Base-by-base conservation (phyloP, 441 rosid species). In the Erodium texanum region DNA sequence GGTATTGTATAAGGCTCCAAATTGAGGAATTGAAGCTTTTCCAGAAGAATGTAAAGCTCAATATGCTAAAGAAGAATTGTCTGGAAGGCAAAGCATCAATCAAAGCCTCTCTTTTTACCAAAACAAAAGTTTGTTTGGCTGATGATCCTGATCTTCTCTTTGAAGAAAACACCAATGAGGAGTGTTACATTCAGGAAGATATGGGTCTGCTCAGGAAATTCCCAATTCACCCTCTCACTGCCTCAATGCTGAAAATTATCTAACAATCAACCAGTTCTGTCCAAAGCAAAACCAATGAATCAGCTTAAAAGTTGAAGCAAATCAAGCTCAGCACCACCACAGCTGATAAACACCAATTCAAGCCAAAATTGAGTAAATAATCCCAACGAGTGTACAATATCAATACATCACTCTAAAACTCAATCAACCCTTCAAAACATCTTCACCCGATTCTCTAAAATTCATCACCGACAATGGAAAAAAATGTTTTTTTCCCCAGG, bases 1-100 rank as follows among this genome's bases (percentile, higher is more conserved):
- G 22, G 11, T 64, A 64, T 19, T 16, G 20, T 32, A 70, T 70
- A 70, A 73, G 29, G 64, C 62, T 68, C 81, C 72, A 79, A 77
- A 73, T 66, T 65, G 69, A 66, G 69, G 36, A 41, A 41, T 12
- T 41, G 48, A 41, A 41, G 48, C 48, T 41, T 41, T 77, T 73
- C 73, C 68, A 58, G 61, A 74, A 63, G 75, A 74, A 81, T 80
- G 29, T 27, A 27, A 27, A 27, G 29, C 29, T 27, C 29, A 67
- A 83, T 83, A 67, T 27, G 66, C 41, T 52, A 43, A 75, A 74
- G 71, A 77, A 75, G 24, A 11, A 52, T 76, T 72, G 58, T 78
- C 74, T 70, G 73, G 73, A 66, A 70, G 78, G 74, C 75, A 83
- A 80, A 74, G 79, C 38, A 82, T 77, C 76, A 68, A 74, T 29